phyloP scores from a whole-genome alignment of 2,329 filamentous ascomycete species.

The Claviceps sp. region DNA sequence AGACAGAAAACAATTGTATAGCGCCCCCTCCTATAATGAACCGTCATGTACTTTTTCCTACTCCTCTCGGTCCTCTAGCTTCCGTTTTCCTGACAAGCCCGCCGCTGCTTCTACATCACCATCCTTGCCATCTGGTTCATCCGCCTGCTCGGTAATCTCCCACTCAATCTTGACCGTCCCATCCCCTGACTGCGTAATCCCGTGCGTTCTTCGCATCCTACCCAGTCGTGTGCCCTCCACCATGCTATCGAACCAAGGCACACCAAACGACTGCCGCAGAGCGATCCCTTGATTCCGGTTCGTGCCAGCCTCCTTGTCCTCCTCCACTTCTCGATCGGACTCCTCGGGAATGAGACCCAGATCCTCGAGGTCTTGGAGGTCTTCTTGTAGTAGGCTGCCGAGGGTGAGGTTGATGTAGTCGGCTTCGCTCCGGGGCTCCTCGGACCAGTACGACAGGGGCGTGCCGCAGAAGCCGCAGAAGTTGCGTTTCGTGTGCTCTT shows the following conservation, averaged over 20 bases:
- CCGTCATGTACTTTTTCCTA: not conserved
- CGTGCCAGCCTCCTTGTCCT: conserved; percentile 15
- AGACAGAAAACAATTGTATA: not conserved
- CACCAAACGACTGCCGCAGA: conserved; percentile 47
- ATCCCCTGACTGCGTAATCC: conserved; percentile 40
- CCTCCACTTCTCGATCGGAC: conserved; percentile 15
- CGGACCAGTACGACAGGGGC: conserved; percentile 71
- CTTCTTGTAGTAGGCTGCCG: conserved; percentile 59
- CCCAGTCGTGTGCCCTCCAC: conserved; percentile 64
- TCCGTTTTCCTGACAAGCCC: conserved; percentile 35
- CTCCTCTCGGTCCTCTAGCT: conserved; percentile 30
- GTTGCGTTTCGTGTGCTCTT: conserved; percentile 50
- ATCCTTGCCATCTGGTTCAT: conserved; percentile 20
- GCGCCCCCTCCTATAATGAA: too few relatives aligned
- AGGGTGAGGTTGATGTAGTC: conserved; percentile 71
- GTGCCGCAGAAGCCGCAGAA: conserved; percentile 93
- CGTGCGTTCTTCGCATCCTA: conserved; percentile 48
- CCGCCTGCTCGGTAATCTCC: conserved; percentile 68
- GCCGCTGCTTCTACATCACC: conserved; percentile 19
- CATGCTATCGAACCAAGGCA: conserved; percentile 79
- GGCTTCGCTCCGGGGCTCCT: conserved; percentile 54
- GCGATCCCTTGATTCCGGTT: conserved; percentile 15
- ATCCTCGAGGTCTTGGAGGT: conserved; percentile 60
- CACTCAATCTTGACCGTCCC: conserved; percentile 59
- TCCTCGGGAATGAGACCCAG: conserved; percentile 54